phyloP scores from a whole-genome alignment of 2,329 filamentous ascomycete genomes.

The Akanthomyces uredinophilus region DNA sequence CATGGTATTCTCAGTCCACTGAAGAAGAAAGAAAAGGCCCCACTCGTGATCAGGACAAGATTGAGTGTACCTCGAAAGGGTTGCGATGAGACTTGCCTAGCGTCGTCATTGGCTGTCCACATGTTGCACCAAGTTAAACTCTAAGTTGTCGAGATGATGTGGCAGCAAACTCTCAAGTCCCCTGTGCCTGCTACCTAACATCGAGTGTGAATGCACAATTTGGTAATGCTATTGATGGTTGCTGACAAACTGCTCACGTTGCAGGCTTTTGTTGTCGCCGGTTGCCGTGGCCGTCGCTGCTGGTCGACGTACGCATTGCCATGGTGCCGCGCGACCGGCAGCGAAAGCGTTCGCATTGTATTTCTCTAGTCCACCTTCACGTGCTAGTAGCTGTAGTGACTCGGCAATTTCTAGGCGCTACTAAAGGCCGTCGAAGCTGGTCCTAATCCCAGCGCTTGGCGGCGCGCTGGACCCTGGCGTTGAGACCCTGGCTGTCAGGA shows the following conservation, averaged over 20 bases:
- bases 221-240: neutral
- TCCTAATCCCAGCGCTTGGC: too few relatives aligned
- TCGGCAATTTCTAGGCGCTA: neutral
- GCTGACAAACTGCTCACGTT: neutral
- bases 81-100: neutral
- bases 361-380: neutral
- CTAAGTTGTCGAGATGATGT: neutral
- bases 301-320: neutral
- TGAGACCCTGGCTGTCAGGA: neutral
- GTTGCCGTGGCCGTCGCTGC: neutral
- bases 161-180: neutral
- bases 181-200: neutral
- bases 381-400: neutral
- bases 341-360: neutral
- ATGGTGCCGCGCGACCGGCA: neutral
- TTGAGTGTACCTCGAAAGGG: neutral
- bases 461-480: neutral
- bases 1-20: too few relatives aligned
- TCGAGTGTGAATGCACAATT: neutral
- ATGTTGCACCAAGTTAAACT: neutral
- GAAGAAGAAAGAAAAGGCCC: neutral
- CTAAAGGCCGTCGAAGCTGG: too few relatives aligned
- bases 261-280: neutral
- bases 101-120: neutral
- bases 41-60: slow-evolving; percentile 1